Percentiles rank a stretch among this genome's conserved stretches.
Conservation (phyloP, 1,284 basidiomycete genomes). For the Leccinum pseudoinsigne region DNA sequence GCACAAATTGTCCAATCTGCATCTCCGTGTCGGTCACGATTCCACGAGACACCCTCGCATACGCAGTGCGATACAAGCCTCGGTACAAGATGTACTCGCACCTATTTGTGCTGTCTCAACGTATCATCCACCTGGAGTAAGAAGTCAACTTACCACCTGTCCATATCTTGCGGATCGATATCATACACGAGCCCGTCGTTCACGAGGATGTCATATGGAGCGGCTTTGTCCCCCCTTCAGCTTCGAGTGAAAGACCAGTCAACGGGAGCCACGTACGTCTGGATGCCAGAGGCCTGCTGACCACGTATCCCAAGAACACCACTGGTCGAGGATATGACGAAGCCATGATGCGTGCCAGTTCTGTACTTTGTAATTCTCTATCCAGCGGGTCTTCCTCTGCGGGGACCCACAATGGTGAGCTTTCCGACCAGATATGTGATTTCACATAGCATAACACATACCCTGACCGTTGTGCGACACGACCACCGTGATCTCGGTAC, state of each 20-base stretch:
- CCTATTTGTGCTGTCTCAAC: conserved; percentile 40
- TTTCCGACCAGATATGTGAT: not conserved
- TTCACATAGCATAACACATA: conserved; percentile 26
- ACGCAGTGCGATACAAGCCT: conserved; percentile 78
- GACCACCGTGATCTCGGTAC: conserved; percentile 78
- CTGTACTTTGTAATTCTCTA: conserved; percentile 84
- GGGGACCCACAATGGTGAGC: not conserved
- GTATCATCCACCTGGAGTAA: not conserved
- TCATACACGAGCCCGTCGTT: conserved; percentile 74
- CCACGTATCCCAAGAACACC: conserved; percentile 87
- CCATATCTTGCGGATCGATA: conserved; percentile 68
- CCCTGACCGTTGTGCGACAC: conserved; percentile 95
- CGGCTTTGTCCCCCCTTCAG: conserved; percentile 45
- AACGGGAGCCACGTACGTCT: conserved; percentile 52
- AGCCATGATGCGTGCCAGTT: conserved; percentile 81
- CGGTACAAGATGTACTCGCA: conserved; percentile 91
- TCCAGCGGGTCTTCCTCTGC: conserved; percentile 85
- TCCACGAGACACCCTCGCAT: conserved; percentile 69
- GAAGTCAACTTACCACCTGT: conserved; percentile 59
- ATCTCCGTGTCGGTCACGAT: conserved; percentile 77
- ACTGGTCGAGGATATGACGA: conserved; percentile 74
- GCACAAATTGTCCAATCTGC: conserved; percentile 79
- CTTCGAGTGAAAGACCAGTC: conserved; percentile 1
- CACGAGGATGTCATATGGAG: conserved; percentile 84
- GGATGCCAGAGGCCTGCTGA: conserved; percentile 73